A percentile compares a stretch with the other conserved stretches of the same genome.
These are phyloP conservation scores for Blastomyces parvus DNA, from an alignment of 2,329 filamentous ascomycete genomes.

Conservation along the genomic window DNA sequence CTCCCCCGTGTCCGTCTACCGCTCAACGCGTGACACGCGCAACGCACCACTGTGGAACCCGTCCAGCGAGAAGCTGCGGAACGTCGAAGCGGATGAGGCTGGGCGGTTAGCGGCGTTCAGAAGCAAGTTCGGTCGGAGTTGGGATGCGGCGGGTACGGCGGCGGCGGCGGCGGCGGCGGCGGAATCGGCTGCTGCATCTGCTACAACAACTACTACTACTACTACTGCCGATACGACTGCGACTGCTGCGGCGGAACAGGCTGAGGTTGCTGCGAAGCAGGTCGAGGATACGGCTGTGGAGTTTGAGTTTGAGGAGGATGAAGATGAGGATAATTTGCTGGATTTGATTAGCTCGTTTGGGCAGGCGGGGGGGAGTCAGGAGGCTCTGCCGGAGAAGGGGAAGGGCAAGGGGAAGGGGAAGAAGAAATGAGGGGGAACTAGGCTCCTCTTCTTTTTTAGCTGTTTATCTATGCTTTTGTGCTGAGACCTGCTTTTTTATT, in stretches of 20 bases:
- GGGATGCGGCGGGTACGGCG: slow-evolving; percentile 51
- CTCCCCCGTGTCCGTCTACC: slow-evolving; percentile 48
- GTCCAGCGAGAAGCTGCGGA: slow-evolving; percentile 65
- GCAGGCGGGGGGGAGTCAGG: slow-evolving; percentile 31
- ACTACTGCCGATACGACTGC: slow-evolving; percentile 14
- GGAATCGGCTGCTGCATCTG: slow-evolving; percentile 18
- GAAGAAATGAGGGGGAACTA: slow-evolving; percentile 15
- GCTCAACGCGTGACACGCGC: slow-evolving; percentile 67
- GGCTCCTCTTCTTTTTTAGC: background rate
- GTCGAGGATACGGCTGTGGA: slow-evolving; percentile 14
- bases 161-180: slow-evolving; percentile 24
- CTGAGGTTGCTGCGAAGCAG: slow-evolving; percentile 19
- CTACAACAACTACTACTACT: no score
- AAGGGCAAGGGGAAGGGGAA: slow-evolving; percentile 24
- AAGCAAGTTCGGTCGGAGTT: slow-evolving; percentile 70
- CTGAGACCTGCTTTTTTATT: background rate
- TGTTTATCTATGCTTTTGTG: background rate
- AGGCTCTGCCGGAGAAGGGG: slow-evolving; percentile 16
- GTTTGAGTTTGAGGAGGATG: slow-evolving; percentile 31
- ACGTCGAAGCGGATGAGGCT: slow-evolving; percentile 91
- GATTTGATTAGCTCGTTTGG: slow-evolving; percentile 48
- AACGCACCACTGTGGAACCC: slow-evolving; percentile 93
- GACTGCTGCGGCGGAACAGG: slow-evolving; percentile 33
- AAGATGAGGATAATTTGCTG: slow-evolving; percentile 47
- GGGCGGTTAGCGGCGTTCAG: slow-evolving; percentile 81